Evolutionary conservation across 2,329 filamentous ascomycete genomes (phyloP).

Genomic region (Graphiopsis chlorocephala): DNA sequence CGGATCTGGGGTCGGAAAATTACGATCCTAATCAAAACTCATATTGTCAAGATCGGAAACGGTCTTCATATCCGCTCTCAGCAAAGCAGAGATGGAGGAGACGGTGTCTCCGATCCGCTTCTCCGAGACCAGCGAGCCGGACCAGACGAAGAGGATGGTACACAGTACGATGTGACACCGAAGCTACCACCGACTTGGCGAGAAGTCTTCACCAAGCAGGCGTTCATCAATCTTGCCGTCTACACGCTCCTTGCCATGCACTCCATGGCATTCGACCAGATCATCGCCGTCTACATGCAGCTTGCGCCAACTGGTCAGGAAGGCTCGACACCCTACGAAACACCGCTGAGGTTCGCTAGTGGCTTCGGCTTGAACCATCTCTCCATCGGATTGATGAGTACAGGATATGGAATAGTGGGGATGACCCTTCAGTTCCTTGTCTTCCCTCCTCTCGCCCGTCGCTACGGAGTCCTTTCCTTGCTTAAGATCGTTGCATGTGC

Average conservation of each 20-base stretch:
- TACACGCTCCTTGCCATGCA: conserved; percentile 85
- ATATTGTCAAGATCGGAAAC: background rate
- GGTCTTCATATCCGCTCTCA: conserved; percentile 5
- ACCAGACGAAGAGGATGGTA: conserved; percentile 16
- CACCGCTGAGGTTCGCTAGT: conserved; percentile 75
- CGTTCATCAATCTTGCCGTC: conserved; percentile 68
- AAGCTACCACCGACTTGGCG: conserved; percentile 44
- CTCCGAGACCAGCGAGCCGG: conserved; percentile 11
- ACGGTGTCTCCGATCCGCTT: conserved; percentile 22
- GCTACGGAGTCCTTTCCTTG: conserved; percentile 71
- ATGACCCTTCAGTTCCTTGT: conserved; percentile 81
- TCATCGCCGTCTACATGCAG: conserved; percentile 85
- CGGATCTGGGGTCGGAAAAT: conserved; percentile 69
- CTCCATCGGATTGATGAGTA: conserved; percentile 82
- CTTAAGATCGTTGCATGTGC: conserved; percentile 65
- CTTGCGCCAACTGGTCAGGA: conserved; percentile 60
- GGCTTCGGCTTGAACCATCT: conserved; percentile 73
- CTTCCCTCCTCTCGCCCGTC: conserved; percentile 72
- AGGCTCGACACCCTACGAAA: conserved; percentile 45
- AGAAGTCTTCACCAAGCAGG: conserved; percentile 72
- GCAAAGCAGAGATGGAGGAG: background rate
- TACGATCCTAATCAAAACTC: conserved; percentile 15
- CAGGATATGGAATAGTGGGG: conserved; percentile 73
- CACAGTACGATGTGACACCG: conserved; percentile 21
- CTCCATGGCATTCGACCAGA: conserved; percentile 79